These are phyloP conservation scores for Oryza punctata DNA, from an alignment of 176 grass and related monocot genomes.

Conservation along the genomic window DNA sequence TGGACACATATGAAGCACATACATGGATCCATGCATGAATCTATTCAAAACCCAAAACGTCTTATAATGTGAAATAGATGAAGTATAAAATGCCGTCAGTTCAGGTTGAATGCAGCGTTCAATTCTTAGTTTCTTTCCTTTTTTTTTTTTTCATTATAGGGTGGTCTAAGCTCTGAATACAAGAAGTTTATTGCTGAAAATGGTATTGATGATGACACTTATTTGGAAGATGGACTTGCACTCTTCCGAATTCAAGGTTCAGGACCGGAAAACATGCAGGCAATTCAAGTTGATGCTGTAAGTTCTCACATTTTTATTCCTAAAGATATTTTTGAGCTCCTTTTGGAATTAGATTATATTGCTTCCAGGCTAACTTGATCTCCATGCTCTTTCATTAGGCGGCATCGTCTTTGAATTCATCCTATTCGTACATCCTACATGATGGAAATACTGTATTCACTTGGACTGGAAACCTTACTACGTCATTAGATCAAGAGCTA, in stretches of 20 bases:
- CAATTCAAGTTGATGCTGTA: slow-evolving; percentile 93
- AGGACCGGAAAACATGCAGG: slow-evolving; percentile 96
- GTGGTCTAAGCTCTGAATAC: slow-evolving; percentile 87
- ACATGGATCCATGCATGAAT: no score
- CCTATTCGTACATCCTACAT: slow-evolving; percentile 87
- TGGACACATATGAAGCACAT: no score
- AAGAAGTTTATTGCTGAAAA: slow-evolving; percentile 75
- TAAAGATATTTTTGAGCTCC: background rate
- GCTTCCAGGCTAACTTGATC: slow-evolving; percentile 1
- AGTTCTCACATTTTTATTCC: slow-evolving; percentile 11
- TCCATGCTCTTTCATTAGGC: slow-evolving; percentile 53
- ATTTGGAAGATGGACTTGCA: slow-evolving; percentile 79
- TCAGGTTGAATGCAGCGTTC: background rate
- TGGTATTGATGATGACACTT: slow-evolving; percentile 69
- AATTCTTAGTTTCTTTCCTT: background rate
- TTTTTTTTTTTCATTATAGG: slow-evolving; percentile 56
- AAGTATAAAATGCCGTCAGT: background rate
- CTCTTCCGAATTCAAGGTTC: slow-evolving; percentile 87
- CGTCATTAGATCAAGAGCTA: slow-evolving; percentile 73
- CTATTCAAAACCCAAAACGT: no score
- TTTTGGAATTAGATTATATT: slow-evolving; percentile 16
- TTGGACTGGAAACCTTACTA: slow-evolving; percentile 72
- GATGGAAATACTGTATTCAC: slow-evolving; percentile 71
- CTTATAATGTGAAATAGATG: no score
- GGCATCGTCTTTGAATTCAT: slow-evolving; percentile 83